Percentiles rank a stretch among this genome's conserved stretches.
Conservation (phyloP, 1,284 basidiomycete genomes). For the Irpex sp. region DNA sequence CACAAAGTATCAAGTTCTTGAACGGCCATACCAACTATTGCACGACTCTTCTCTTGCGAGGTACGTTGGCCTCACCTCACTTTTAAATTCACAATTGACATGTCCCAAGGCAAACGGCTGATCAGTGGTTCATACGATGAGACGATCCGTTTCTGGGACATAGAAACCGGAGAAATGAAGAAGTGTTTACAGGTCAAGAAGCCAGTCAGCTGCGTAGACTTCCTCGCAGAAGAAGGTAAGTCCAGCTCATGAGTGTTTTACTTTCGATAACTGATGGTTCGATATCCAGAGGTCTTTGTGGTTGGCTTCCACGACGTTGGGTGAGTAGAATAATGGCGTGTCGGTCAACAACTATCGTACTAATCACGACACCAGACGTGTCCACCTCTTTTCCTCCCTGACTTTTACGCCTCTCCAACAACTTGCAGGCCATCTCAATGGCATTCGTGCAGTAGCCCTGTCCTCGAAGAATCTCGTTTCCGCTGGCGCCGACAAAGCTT, state of each 20-base stretch:
- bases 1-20: conserved; percentile 75
- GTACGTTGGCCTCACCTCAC: conserved; percentile 25
- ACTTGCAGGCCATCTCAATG: conserved; percentile 79
- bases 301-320: conserved; percentile 93
- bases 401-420: conserved; percentile 81
- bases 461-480: conserved; percentile 84
- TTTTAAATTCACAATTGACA: not conserved
- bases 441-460: conserved; percentile 84
- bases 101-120: conserved; percentile 55
- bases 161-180: conserved; percentile 76
- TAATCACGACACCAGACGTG: conserved; percentile 44
- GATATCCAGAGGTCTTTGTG: conserved; percentile 73
- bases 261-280: not conserved
- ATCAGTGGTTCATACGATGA: conserved; percentile 91
- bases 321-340: conserved; percentile 33
- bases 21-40: conserved; percentile 87
- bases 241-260: not conserved
- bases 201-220: conserved; percentile 88
- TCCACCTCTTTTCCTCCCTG: conserved; percentile 76
- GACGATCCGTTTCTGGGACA: conserved; percentile 86
- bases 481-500: conserved; percentile 83
- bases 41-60: conserved; percentile 77
- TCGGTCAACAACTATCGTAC: not conserved
- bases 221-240: conserved; percentile 72
- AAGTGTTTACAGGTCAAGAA: conserved; percentile 81